A percentile compares a stretch with the other conserved stretches of the same genome.
phyloP scores from a whole-genome alignment of 1,139 yeast species.

The Zhuliangozyma parablackwelliae region DNA sequence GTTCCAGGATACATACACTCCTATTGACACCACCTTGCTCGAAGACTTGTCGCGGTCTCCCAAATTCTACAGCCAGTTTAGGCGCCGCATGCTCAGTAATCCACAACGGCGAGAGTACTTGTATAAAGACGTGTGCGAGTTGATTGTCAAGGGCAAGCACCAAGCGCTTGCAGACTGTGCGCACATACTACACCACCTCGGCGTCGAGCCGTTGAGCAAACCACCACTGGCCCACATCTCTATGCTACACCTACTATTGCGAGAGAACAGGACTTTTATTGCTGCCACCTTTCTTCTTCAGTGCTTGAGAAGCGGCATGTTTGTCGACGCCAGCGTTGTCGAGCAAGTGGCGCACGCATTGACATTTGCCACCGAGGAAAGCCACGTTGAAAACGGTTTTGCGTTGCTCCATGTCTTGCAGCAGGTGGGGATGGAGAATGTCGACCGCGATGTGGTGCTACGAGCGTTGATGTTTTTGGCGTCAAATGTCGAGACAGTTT shows the following conservation, averaged over 20 bases:
- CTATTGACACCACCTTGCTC: background rate
- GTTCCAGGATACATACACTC: constrained; percentile 1
- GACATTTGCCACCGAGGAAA: background rate
- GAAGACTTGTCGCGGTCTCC: background rate
- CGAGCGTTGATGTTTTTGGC: constrained; percentile 4
- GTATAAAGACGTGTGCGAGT: background rate
- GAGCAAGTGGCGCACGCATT: background rate
- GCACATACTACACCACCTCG: too few relatives aligned
- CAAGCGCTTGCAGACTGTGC: too few relatives aligned
- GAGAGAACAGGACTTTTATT: background rate
- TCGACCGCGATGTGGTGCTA: constrained; percentile 1
- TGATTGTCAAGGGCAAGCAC: background rate
- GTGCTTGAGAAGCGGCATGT: background rate
- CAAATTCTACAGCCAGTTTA: too few relatives aligned
- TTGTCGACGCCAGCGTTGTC: background rate
- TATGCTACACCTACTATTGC: background rate
- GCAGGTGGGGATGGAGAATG: background rate
- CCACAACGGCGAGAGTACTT: background rate
- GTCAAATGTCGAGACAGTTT: constrained; percentile 5
- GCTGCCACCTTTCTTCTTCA: constrained; percentile 3
- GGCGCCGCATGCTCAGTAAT: too few relatives aligned
- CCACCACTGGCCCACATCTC: too few relatives aligned
- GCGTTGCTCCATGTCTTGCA: constrained; percentile 5
- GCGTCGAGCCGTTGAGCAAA: too few relatives aligned
- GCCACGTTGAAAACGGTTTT: constrained; percentile 4